Percentiles rank a stretch among this genome's conserved stretches.
phyloP scores from a whole-genome alignment of 2,329 filamentous ascomycete species.

The Bipolaris victoriae region DNA sequence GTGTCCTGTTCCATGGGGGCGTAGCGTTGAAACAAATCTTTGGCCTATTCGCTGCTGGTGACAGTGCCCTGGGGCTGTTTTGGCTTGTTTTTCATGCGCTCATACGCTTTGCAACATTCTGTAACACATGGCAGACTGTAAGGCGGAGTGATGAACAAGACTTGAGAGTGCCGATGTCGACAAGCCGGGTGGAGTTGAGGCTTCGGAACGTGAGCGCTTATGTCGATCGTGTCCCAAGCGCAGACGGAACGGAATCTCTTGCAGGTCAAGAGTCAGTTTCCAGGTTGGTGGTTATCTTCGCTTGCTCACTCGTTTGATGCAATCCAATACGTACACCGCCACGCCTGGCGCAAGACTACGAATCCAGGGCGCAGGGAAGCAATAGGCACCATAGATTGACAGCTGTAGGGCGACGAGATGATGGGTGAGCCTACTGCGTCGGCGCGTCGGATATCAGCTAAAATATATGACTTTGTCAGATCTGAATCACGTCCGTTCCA shows the following conservation, averaged over 20 bases:
- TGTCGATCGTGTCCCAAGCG: conserved; percentile 16
- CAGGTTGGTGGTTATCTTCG: conserved; percentile 30
- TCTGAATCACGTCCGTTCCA: conserved; percentile 9
- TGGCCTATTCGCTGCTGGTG: conserved; percentile 27
- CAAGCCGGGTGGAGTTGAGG: conserved; percentile 4
- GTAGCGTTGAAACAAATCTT: conserved; percentile 34
- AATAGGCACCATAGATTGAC: conserved; percentile 33
- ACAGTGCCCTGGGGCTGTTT: conserved; percentile 24
- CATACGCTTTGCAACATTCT: conserved; percentile 28
- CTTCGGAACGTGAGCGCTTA: conserved; percentile 6
- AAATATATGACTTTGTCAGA: conserved; percentile 20
- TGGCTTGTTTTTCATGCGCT: conserved; percentile 32
- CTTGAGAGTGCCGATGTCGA: conserved; percentile 7
- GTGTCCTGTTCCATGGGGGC: conserved; percentile 28
- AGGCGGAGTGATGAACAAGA: conserved; percentile 13
- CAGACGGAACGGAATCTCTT: conserved; percentile 4
- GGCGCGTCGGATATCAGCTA: conserved; percentile 18
- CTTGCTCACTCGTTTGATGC: conserved; percentile 22
- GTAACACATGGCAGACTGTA: conserved; percentile 25
- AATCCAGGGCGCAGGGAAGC: conserved; percentile 31
- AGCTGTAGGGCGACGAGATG: conserved; percentile 43
- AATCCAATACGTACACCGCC: conserved; percentile 25
- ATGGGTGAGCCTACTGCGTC: conserved; percentile 19
- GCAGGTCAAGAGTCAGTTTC: conserved; percentile 23
- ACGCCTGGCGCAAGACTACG: conserved; percentile 36